A percentile compares a stretch with the other conserved stretches of the same genome.
These are phyloP conservation scores for Acrocalymma vagum DNA, from an alignment of 2,329 filamentous ascomycete genomes.

Conservation along the genomic window DNA sequence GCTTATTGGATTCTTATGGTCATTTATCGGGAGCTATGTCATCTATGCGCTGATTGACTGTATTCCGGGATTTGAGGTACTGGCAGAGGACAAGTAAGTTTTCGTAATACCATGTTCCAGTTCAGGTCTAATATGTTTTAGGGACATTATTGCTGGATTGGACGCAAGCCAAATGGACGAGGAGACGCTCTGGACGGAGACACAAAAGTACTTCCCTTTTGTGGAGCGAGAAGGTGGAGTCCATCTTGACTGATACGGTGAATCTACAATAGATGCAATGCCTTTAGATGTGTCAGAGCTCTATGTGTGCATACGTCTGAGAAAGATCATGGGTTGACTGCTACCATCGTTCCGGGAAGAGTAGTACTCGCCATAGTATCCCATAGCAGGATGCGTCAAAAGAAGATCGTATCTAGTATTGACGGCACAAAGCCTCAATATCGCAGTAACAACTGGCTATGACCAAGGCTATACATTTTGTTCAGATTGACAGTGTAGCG, in stretches of 20 bases:
- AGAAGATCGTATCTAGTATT: no score
- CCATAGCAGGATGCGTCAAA: no score
- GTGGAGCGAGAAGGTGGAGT: constrained; percentile 36
- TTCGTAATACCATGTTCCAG: neutral
- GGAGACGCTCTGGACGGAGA: constrained; percentile 48
- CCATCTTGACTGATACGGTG: constrained; percentile 27
- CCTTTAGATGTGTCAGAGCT: no score
- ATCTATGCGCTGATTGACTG: constrained; percentile 62
- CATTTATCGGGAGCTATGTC: constrained; percentile 58
- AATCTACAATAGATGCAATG: constrained; percentile 4
- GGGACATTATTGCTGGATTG: constrained; percentile 58
- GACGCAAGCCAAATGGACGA: constrained; percentile 63
- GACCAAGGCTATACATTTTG: no score
- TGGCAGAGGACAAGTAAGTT: constrained; percentile 63
- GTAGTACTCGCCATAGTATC: no score
- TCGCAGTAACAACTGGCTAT: no score
- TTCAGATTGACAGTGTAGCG: no score
- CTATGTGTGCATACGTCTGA: no score
- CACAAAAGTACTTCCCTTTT: constrained; percentile 47
- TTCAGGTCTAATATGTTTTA: constrained; percentile 23
- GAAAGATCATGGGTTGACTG: no score
- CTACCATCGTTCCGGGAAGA: no score
- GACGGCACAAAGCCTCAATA: no score
- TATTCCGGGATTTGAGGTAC: constrained; percentile 61
- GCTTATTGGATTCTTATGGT: constrained; percentile 60